A percentile compares a stretch with the other conserved stretches of the same genome.
Evolutionary conservation across 2,329 filamentous ascomycete species (phyloP).

Genomic region (Colletotrichum cuscutae): DNA sequence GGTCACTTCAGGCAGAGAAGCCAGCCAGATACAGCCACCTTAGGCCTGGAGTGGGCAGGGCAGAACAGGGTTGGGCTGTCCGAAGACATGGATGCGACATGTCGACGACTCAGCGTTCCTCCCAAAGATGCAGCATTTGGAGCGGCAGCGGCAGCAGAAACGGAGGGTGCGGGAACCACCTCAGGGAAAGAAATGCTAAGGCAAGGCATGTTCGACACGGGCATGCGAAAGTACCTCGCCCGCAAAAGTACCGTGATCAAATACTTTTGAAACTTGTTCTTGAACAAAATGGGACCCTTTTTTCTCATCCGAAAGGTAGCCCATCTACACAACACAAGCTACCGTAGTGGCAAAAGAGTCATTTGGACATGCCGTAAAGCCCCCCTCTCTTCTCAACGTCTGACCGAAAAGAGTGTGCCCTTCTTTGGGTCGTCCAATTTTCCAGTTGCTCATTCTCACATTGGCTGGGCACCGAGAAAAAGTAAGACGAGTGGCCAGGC

Average conservation of each 20-base stretch:
- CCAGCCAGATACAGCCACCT: conserved; percentile 3
- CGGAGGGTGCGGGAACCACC: conserved; percentile 15
- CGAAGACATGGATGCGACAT: conserved; percentile 19
- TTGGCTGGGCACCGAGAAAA: conserved; percentile 9
- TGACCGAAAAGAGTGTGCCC: neutral
- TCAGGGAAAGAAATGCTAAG: neutral
- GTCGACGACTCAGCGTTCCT: conserved; percentile 20
- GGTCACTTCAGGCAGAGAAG: conserved; percentile 10
- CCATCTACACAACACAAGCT: conserved; percentile 2
- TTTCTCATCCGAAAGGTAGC: neutral
- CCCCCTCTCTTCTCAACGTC: neutral
- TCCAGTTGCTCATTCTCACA: neutral
- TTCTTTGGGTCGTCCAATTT: conserved; percentile 1
- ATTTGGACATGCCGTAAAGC: neutral
- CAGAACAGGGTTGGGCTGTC: conserved; percentile 15
- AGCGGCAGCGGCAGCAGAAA: conserved; percentile 4
- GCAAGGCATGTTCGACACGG: neutral
- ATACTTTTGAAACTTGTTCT: neutral
- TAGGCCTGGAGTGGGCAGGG: conserved; percentile 8
- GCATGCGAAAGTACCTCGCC: neutral
- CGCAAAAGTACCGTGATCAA: neutral
- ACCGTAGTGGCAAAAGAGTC: neutral
- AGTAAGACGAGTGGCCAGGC: conserved; percentile 13
- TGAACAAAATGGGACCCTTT: neutral
- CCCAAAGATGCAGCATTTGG: neutral